Evolutionary conservation across 768 basidiomycete species (phyloP), one percentile per base, ranked within the genome.

Genomic region (Agaricus sinodeliciosus): DNA sequence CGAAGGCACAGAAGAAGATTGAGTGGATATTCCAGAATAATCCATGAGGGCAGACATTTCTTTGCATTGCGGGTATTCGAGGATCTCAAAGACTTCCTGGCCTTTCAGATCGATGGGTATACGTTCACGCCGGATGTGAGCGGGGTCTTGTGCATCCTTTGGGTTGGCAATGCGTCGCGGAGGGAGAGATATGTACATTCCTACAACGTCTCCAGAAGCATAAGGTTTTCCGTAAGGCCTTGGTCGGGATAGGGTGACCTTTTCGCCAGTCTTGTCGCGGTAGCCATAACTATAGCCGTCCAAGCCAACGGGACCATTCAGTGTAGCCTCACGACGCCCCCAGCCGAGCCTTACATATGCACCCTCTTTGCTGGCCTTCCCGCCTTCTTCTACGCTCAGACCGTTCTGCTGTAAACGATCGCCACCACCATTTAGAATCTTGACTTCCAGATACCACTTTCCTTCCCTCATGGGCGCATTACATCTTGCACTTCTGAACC

Each of bases 91-190:
- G 65, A 94, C 94, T 57, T 92, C 88, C 68, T 95, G 94, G n/a
- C 90, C 90, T 69, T 95, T 96, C 69, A 92, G 90, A 55, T 90
- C 88, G 63, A 99, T 94, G 3, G 94, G 82, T 55, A 95, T 89
- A 51, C 96, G 89, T 63, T 93, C 90, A 50, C 96, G 83, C 58
- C 84, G 82, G 57, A 96, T 69, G 58, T 85, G 85, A 4, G 88
- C 87, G 9, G 94, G 88, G 65, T 96, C 90, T 58, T 82, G 70
- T 1, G 77, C 76, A 62, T 94, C 90, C 36, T 79, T 73, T 42
- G 70, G 69, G 59, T 80, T 67, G 13, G 85, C 75, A 60, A 76
- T 65, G 28, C 82, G 78, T 28, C 77, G 76, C 0, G 79, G 75
- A 3, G 96, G 95, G 6, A 98, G 80, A 36, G 80, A 87, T 48